These are phyloP conservation scores for Mycena epipterygia DNA, from an alignment of 768 basidiomycete species.

Conservation along the genomic window DNA sequence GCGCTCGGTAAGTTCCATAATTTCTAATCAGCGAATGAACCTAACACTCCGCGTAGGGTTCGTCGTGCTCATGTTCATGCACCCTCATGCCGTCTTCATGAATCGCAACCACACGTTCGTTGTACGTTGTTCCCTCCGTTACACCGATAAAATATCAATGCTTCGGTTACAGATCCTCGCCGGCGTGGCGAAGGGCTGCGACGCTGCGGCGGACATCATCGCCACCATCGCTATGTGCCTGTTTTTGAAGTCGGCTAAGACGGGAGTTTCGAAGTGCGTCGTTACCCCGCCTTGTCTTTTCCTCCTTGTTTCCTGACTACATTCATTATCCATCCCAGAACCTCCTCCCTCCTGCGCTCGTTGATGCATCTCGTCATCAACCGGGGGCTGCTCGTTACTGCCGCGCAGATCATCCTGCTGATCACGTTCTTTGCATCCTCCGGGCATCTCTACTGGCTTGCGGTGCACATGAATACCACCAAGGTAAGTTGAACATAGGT, in stretches of 20 bases:
- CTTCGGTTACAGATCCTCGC: conserved; percentile 53
- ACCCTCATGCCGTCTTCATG: not conserved
- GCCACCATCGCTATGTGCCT: conserved; percentile 61
- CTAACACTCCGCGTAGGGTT: not conserved
- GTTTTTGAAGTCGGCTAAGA: conserved; percentile 52
- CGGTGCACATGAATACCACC: conserved; percentile 63
- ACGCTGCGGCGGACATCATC: conserved; percentile 57
- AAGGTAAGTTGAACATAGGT: too few species aligned
- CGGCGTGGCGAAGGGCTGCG: conserved; percentile 60
- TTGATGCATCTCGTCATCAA: conserved; percentile 57
- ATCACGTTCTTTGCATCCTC: conserved; percentile 57
- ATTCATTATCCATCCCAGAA: conserved; percentile 42
- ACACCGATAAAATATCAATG: not conserved
- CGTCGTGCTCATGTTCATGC: not conserved
- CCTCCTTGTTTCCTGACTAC: too few species aligned
- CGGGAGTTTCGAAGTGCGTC: conserved; percentile 53
- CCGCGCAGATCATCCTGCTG: conserved; percentile 56
- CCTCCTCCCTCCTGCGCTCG: conserved; percentile 54
- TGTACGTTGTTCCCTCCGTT: not conserved
- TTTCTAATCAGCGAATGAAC: conserved; percentile 33
- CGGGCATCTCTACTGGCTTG: conserved; percentile 56
- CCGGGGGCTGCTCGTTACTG: conserved; percentile 59
- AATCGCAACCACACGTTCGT: not conserved
- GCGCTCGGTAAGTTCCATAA: not conserved
- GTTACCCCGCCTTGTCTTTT: not conserved